A percentile compares a stretch with the other conserved stretches of the same genome.
These are phyloP conservation scores for Inga oerstediana DNA, from an alignment of 306 rosid genomes.

Conservation along the genomic window DNA sequence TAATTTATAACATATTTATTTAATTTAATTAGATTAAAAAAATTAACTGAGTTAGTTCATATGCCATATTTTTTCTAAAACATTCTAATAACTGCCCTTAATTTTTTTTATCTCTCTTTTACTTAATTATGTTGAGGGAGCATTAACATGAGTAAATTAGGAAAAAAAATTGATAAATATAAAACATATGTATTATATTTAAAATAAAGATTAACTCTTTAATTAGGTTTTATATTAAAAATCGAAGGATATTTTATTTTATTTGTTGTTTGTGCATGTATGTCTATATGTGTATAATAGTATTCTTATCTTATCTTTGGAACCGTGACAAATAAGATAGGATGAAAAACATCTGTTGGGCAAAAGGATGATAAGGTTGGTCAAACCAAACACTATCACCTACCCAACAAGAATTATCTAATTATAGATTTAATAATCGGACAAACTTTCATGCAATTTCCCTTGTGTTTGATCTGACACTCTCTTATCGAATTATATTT, in stretches of 20 bases:
- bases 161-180: no score
- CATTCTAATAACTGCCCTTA: no score
- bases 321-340: not conserved
- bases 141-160: no score
- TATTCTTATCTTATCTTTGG: not conserved
- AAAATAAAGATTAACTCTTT: no score
- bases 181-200: no score
- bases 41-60: no score
- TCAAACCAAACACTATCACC: not conserved
- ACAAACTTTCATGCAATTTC: not conserved
- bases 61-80: no score
- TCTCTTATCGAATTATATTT: not conserved
- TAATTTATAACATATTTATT: no score
- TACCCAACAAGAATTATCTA: not conserved
- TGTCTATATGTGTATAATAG: not conserved
- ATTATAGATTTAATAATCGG: not conserved
- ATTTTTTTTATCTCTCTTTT: no score
- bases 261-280: not conserved
- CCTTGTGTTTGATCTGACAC: not conserved
- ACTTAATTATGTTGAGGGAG: no score
- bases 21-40: no score
- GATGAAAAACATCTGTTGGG: not conserved
- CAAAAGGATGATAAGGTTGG: constrained; percentile 3
- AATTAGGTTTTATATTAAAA: no score
- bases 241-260: not conserved